Evolutionary conservation across 2,329 filamentous ascomycete species (phyloP).

Genomic region (Bipolaris gigantea): DNA sequence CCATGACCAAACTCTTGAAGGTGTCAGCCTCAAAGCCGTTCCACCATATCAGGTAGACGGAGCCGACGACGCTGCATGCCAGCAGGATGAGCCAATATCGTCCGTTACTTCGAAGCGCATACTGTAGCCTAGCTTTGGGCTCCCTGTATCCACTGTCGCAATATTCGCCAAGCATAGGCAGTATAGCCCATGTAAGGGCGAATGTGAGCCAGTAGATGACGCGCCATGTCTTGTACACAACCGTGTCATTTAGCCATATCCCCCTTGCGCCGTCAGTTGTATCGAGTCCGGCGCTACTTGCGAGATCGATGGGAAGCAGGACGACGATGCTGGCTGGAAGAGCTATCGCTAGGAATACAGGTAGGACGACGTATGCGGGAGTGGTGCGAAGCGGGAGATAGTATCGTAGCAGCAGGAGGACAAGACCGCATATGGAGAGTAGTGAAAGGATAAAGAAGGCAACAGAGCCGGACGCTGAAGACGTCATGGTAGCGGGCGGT

Average conservation of each 20-base stretch:
- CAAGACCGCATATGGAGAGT: slow-evolving; percentile 71
- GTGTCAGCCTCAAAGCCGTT: slow-evolving; percentile 72
- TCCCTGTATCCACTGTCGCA: slow-evolving; percentile 92
- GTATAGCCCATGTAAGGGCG: slow-evolving; percentile 88
- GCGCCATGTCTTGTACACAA: slow-evolving; percentile 86
- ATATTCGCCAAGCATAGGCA: slow-evolving; percentile 92
- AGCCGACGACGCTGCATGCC: slow-evolving; percentile 67
- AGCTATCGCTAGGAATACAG: slow-evolving; percentile 94
- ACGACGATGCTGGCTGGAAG: slow-evolving; percentile 89
- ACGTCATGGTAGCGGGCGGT: slow-evolving; percentile 42
- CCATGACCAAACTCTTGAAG: slow-evolving; percentile 86
- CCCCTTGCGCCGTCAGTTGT: slow-evolving; percentile 69
- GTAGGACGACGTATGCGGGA: slow-evolving; percentile 83
- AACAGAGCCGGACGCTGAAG: slow-evolving; percentile 73
- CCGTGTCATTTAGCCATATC: slow-evolving; percentile 80
- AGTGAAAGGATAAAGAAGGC: slow-evolving; percentile 76
- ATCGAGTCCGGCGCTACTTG: slow-evolving; percentile 75
- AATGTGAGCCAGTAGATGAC: slow-evolving; percentile 98
- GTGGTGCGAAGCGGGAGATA: slow-evolving; percentile 90
- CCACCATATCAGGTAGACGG: slow-evolving; percentile 80
- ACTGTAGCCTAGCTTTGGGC: slow-evolving; percentile 75
- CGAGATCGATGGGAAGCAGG: slow-evolving; percentile 92
- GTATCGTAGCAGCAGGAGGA: slow-evolving; percentile 82
- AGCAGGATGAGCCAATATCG: slow-evolving; percentile 85
- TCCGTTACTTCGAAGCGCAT: slow-evolving; percentile 84